Base-by-base conservation (phyloP, 2,329 filamentous ascomycete genomes). In the Paradendryphiella salina region DNA sequence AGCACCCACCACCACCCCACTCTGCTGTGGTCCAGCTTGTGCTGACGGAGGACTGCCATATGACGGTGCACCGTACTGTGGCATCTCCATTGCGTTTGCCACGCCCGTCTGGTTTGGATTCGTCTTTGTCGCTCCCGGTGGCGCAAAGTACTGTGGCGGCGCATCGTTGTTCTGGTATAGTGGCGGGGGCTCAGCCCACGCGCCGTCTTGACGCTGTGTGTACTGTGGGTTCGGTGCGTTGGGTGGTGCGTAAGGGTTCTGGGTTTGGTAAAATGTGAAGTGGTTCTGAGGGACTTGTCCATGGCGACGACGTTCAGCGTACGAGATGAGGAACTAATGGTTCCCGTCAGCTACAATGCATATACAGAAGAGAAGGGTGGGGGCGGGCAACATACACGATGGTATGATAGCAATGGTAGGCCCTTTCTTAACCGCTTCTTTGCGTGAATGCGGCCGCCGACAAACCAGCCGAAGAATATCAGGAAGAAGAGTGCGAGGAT, bases 401-500 rank as follows among this genome's bases (percentile, higher is more conserved):
- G 88, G 67, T 93, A 93, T 55, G 73, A 74, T 29, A 91, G 73
- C 13, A 88, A 86, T 14, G 79, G 76, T 31, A 85, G 76, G 1
- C 88, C 88, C 69, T 85, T 86, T 54, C 76, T 79, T 57, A 92
- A 77, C 38, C 89, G 80, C 37, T 75, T 74, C 69, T 83, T 83
- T 37, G 88, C 89, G 73, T 93, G 89, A 38, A 82, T 73, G 70
- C 88, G 87, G 54, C 87, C 88, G 52, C 83, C 78, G 46, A 89
- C 59, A 63, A 91, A 77, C 78, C 85, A 90, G 34, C 79, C 63
- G 44, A 83, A 69, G 64, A 89, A 73, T 52, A 84, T 48, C 47
- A 80, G 51, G 61, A 89, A 76, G 58, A 93, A 69, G 55, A 77
- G 75, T 53, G 82, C 80, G 65, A 92, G 83, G 52, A 93, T 74